These are phyloP conservation scores for Globisporangium nodosum DNA, from an alignment of 352 stramenopile species.

Conservation along the genomic window DNA sequence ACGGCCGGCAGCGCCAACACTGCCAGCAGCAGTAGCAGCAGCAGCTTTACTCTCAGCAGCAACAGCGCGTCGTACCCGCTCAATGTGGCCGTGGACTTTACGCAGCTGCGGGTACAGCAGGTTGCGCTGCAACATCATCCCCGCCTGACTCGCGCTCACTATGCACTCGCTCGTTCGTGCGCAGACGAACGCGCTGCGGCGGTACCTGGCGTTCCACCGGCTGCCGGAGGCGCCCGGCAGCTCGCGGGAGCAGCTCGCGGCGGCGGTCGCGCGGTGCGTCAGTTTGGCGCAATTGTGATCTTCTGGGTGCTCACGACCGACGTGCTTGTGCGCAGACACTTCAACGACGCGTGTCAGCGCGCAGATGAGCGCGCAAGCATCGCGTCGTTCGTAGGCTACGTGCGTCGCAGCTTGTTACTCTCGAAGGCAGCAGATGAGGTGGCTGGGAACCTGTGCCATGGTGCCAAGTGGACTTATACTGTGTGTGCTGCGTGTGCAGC, in stretches of 20 bases:
- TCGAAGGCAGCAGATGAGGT: too few species aligned
- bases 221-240: slow-evolving; percentile 43
- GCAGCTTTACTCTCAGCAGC: neutral
- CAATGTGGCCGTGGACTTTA: slow-evolving; percentile 66
- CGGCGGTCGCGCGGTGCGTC: slow-evolving; percentile 53
- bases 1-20: neutral
- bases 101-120: slow-evolving; percentile 38
- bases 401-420: slow-evolving; percentile 9
- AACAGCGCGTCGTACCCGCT: slow-evolving; percentile 30
- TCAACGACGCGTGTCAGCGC: slow-evolving; percentile 56
- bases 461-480: too few species aligned
- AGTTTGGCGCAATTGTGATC: neutral
- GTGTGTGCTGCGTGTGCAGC: neutral
- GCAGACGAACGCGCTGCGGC: slow-evolving; percentile 42
- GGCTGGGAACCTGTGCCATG: too few species aligned
- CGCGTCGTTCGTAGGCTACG: slow-evolving; percentile 58
- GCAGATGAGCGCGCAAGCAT: slow-evolving; percentile 62
- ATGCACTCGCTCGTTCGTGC: neutral
- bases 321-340: slow-evolving; percentile 33
- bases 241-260: slow-evolving; percentile 48
- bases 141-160: neutral
- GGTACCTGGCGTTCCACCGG: slow-evolving; percentile 62
- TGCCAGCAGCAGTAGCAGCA: neutral
- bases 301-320: neutral
- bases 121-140: too few species aligned